Base-by-base conservation (phyloP, 352 stramenopile species). In the Peronospora tabacina region DNA sequence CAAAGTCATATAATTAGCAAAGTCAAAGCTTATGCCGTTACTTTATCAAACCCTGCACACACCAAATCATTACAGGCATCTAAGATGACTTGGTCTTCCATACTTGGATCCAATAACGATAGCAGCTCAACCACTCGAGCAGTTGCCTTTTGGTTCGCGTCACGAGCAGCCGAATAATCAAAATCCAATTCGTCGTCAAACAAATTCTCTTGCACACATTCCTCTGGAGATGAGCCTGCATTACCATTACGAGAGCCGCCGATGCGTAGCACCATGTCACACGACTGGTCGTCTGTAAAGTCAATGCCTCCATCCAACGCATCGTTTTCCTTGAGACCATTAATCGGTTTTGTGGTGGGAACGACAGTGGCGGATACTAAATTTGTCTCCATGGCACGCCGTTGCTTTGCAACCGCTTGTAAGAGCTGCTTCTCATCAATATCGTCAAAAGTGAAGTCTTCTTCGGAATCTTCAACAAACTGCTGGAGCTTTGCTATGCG, bases 171-270 rank as follows among this genome's bases (percentile, higher is more conserved):
- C 4, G 70, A 78, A 35, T 87, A 89, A 35, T 91, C 81, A 22
- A 91, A 91, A 43, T 88, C 81, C 20, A 91, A 40, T 44, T 88
- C 78, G 19, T 90, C 81, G n/a, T 88, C 80, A 49, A 91, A 91
- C 11, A 87, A 48, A 20, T 76, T 70, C 4, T 90, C 79, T 6
- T 70, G 66, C 1, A 66, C 61, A 49, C 63, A 78, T 2, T 61
- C 72, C 5, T 39, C 52, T 22, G 58, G 62, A 29, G 56, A 68
- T 4, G 54, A 63, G 34, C 37, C 51, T 15, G 13, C 41, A 32
- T 58, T 56, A 44, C 49, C 52, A n/a, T 43, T 47, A 20, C 47
- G 58, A 47, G 49, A 55, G 36, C 46, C 47, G 11, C 42, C 37
- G 30, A 53, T 28, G 11, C 44, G 63, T 38, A 68, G 13, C 43